These are phyloP conservation scores for Ophiostoma novo-ulmi DNA, from an alignment of 2,329 filamentous ascomycete species.

Conservation along the genomic window DNA sequence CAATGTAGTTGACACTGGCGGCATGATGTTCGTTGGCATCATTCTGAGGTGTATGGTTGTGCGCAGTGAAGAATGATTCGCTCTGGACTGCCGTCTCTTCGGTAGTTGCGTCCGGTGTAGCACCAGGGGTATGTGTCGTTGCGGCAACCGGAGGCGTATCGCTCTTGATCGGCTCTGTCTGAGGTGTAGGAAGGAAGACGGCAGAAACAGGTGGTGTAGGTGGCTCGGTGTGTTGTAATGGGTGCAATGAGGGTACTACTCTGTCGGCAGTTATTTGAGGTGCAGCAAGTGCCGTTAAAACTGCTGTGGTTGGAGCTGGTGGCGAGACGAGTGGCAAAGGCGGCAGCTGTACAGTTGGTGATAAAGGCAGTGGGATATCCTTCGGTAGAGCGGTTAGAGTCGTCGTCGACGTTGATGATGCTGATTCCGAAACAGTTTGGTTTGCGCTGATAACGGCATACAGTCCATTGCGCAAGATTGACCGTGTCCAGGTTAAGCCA, in stretches of 20 bases:
- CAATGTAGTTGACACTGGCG: constrained; percentile 37
- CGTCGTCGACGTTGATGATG: neutral
- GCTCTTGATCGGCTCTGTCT: neutral
- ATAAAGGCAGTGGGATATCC: neutral
- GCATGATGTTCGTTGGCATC: neutral
- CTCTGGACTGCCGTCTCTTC: neutral
- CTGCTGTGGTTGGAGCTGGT: neutral
- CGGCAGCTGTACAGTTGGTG: neutral
- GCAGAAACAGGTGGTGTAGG: constrained; percentile 17
- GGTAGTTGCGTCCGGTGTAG: neutral
- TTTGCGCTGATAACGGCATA: constrained; percentile 27
- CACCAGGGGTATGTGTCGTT: neutral
- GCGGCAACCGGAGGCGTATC: neutral
- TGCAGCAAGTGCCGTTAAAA: neutral
- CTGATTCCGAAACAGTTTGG: neutral
- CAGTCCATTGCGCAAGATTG: constrained; percentile 18
- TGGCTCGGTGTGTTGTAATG: neutral
- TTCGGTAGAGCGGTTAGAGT: neutral
- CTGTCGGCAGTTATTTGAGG: neutral
- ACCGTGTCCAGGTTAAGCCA: constrained; percentile 26
- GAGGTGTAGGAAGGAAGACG: neutral
- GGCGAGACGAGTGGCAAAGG: neutral
- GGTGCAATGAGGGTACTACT: neutral
- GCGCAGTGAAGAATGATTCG: neutral
- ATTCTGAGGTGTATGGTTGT: neutral